These are phyloP conservation scores for Phyllostachys edulis DNA, from an alignment of 176 grass and related monocot genomes.

Conservation along the genomic window DNA sequence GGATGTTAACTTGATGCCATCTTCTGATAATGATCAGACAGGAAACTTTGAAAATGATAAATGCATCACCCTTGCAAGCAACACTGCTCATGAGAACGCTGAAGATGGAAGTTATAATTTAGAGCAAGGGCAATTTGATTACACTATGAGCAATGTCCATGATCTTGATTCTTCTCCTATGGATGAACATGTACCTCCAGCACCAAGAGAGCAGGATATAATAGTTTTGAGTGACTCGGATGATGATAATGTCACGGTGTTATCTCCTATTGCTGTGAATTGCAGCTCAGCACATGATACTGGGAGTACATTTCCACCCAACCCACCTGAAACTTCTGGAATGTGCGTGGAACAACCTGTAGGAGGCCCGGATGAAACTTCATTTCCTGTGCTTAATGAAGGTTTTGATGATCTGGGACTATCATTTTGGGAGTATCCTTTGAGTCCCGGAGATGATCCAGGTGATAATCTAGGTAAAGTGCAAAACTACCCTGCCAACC, in stretches of 20 bases:
- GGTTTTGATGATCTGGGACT: slow-evolving; percentile 55
- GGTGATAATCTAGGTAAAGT: slow-evolving; percentile 40
- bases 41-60: slow-evolving; percentile 32
- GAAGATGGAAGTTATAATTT: slow-evolving; percentile 6
- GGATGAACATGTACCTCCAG: slow-evolving; percentile 33
- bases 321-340: slow-evolving; percentile 39
- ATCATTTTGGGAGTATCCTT: slow-evolving; percentile 56
- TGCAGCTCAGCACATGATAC: slow-evolving; percentile 19
- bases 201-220: slow-evolving; percentile 50
- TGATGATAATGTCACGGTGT: slow-evolving; percentile 63
- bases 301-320: slow-evolving; percentile 23
- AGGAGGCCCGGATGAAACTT: slow-evolving; percentile 24
- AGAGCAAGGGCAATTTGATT: slow-evolving; percentile 30
- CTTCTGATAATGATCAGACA: slow-evolving; percentile 31
- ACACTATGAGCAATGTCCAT: slow-evolving; percentile 15
- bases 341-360: slow-evolving; percentile 40
- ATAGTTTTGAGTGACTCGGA: slow-evolving; percentile 90
- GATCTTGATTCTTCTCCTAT: slow-evolving; percentile 53
- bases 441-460: slow-evolving; percentile 29
- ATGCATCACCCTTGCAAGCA: slow-evolving; percentile 25
- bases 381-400: slow-evolving; percentile 45
- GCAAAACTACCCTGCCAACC: slow-evolving; percentile 32
- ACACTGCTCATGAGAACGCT: slow-evolving; percentile 9
- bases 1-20: slow-evolving; percentile 13
- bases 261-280: slow-evolving; percentile 47